These are phyloP conservation scores for Handroanthus guayacan DNA, from an alignment of 257 asterid genomes.

Conservation along the genomic window DNA sequence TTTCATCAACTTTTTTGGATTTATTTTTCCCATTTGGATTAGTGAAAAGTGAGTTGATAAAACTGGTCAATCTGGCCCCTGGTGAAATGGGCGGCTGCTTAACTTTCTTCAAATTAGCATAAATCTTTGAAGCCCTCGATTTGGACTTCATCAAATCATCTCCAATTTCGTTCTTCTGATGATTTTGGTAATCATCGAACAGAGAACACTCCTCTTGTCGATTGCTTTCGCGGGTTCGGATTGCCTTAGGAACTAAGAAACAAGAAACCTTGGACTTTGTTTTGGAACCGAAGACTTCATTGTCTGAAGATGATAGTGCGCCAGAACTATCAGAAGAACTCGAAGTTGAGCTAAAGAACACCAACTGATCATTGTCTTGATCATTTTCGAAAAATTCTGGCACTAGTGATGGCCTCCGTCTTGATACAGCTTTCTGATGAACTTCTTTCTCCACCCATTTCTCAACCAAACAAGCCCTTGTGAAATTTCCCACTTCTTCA, in stretches of 20 bases:
- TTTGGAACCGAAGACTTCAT: slow-evolving; percentile 41
- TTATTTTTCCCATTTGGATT: slow-evolving; percentile 46
- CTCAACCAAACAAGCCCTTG: slow-evolving; percentile 51
- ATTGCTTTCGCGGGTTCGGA: slow-evolving; percentile 34
- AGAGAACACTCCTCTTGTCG: slow-evolving; percentile 14
- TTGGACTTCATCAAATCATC: slow-evolving; percentile 48
- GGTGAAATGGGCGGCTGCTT: slow-evolving; percentile 81
- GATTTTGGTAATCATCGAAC: slow-evolving; percentile 33
- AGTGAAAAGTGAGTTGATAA: slow-evolving; percentile 58
- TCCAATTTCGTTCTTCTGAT: slow-evolving; percentile 11
- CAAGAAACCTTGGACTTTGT: slow-evolving; percentile 41
- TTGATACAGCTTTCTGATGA: slow-evolving; percentile 17
- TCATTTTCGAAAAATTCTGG: slow-evolving; percentile 25
- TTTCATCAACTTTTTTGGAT: slow-evolving; percentile 7
- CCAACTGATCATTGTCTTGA: slow-evolving; percentile 45
- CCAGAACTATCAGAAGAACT: slow-evolving; percentile 57
- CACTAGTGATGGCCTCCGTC: slow-evolving; percentile 24
- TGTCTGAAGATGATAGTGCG: slow-evolving; percentile 57
- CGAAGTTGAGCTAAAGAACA: slow-evolving; percentile 52
- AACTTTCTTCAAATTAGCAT: slow-evolving; percentile 56
- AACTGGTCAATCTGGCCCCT: slow-evolving; percentile 57
- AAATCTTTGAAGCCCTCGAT: slow-evolving; percentile 56
- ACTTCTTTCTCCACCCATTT: slow-evolving; percentile 55
- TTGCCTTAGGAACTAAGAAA: slow-evolving; percentile 41
- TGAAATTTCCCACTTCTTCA: slow-evolving; percentile 38